Conservation (phyloP, 306 rosid species). For the Aeschynomene evenia region DNA sequence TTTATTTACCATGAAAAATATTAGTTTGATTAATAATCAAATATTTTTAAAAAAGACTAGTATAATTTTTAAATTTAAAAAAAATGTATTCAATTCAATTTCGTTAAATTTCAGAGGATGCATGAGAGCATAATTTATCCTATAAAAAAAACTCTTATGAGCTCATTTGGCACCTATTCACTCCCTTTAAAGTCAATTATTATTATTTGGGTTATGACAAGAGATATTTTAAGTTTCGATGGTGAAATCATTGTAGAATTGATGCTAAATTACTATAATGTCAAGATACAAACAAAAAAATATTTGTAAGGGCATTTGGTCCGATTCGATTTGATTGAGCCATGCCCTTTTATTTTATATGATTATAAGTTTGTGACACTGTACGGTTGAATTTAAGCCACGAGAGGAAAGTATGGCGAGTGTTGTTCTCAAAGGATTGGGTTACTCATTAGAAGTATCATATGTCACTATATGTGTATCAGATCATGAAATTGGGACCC, state of each 20-base stretch:
- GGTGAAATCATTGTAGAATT: not conserved
- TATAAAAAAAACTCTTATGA: no score
- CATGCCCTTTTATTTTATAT: not conserved
- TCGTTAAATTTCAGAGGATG: no score
- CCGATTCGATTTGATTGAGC: not conserved
- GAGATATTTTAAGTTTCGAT: not conserved
- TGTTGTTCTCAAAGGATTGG: not conserved
- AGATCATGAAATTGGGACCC: not conserved
- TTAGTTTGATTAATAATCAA: no score
- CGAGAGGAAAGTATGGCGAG: not conserved
- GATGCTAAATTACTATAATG: not conserved
- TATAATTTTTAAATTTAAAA: no score
- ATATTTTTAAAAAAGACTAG: no score
- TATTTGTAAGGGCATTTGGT: not conserved
- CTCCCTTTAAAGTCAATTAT: slow-evolving; percentile 12
- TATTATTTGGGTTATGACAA: not conserved
- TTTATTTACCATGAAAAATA: no score
- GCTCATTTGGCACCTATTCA: no score
- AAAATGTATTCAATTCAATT: no score
- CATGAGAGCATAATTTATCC: no score
- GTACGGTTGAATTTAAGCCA: not conserved
- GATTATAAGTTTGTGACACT: not conserved
- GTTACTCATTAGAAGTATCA: no score
- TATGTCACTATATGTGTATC: not conserved
- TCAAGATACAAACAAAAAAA: not conserved